A percentile compares a stretch with the other conserved stretches of the same genome.
These are phyloP conservation scores for Phalaenopsis equestris DNA, from an alignment of 106 monocot genomes.

Conservation along the genomic window DNA sequence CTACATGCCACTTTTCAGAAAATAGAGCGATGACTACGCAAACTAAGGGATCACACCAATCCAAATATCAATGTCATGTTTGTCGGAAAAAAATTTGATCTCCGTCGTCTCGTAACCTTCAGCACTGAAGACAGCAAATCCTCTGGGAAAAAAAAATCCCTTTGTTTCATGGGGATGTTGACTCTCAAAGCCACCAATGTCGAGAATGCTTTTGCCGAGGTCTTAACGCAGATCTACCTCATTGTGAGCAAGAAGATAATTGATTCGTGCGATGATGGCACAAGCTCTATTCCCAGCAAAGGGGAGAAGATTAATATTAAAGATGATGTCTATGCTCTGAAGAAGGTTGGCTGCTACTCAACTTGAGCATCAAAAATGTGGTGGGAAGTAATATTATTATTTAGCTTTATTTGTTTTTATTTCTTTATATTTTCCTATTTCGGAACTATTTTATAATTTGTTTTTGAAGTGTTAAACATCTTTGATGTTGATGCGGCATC, in stretches of 20 bases:
- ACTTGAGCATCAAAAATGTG: not conserved
- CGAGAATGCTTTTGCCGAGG: conserved; percentile 38
- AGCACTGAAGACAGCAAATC: conserved; percentile 29
- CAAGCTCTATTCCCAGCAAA: conserved; percentile 15
- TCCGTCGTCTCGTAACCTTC: conserved; percentile 36
- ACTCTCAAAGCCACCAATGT: conserved; percentile 43
- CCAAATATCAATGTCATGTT: conserved; percentile 47
- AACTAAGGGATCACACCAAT: conserved; percentile 43
- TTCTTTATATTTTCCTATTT: no score
- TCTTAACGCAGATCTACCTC: conserved; percentile 36
- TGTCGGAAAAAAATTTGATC: conserved; percentile 41
- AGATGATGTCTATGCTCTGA: conserved; percentile 37
- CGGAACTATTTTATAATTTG: no score
- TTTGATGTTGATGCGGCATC: no score
- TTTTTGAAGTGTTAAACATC: no score
- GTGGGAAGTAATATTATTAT: no score
- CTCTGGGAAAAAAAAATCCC: conserved; percentile 25
- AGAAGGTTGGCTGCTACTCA: conserved; percentile 41
- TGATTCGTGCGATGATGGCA: conserved; percentile 19
- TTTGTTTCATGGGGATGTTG: conserved; percentile 50
- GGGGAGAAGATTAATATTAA: conserved; percentile 37
- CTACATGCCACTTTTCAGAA: conserved; percentile 40
- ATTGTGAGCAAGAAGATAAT: conserved; percentile 37
- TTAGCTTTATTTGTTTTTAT: no score
- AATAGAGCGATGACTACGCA: conserved; percentile 32